phyloP scores from a whole-genome alignment of 306 rosid genomes.

The Canavalia ensiformis region DNA sequence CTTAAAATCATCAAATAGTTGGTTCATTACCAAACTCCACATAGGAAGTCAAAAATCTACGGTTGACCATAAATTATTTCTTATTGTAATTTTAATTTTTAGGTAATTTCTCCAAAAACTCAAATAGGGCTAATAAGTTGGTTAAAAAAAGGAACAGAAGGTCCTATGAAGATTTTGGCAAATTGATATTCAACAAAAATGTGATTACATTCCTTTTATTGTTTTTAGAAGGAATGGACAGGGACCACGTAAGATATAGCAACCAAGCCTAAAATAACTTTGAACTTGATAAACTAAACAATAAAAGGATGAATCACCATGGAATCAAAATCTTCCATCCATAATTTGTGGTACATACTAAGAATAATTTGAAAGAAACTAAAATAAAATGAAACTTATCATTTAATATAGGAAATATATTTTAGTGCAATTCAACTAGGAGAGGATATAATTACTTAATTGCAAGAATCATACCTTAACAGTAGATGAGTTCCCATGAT shows the following conservation, averaged over 20 bases:
- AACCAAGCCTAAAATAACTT: slow-evolving; percentile 6
- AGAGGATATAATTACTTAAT: slow-evolving; percentile 11
- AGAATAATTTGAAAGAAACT: slow-evolving; percentile 8
- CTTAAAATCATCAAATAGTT: slow-evolving; percentile 13
- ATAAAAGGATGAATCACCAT: slow-evolving; percentile 18
- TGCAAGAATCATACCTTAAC: slow-evolving; percentile 55
- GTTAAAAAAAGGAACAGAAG: background rate
- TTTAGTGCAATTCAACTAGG: background rate
- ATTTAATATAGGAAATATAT: background rate
- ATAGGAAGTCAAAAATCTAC: background rate
- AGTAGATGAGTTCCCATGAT: slow-evolving; percentile 39
- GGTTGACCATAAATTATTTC: slow-evolving; percentile 28
- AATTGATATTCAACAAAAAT: slow-evolving; percentile 3
- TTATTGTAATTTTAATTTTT: background rate
- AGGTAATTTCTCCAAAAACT: background rate
- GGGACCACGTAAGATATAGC: background rate
- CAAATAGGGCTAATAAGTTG: background rate
- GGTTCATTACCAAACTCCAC: background rate
- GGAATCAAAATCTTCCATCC: slow-evolving; percentile 28
- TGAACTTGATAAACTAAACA: slow-evolving; percentile 1
- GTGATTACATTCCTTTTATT: background rate
- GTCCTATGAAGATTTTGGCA: background rate
- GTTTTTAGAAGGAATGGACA: background rate
- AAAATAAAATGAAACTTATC: slow-evolving; percentile 3
- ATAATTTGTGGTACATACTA: background rate